Evolutionary conservation across 2,329 filamentous ascomycete genomes (phyloP).

Genomic region (Coniochaeta pulveracea): DNA sequence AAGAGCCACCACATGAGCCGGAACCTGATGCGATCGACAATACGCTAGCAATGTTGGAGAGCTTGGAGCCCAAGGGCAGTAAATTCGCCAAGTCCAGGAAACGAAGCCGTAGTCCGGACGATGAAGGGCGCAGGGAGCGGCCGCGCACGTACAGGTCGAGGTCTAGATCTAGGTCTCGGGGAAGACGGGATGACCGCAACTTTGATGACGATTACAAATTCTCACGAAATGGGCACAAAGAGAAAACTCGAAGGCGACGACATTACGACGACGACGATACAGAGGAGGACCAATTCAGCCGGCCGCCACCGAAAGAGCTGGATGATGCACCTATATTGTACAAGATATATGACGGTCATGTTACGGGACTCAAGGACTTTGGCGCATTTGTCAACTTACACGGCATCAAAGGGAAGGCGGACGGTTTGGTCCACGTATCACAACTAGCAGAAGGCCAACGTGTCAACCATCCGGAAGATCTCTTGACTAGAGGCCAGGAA

Average conservation of each 20-base stretch:
- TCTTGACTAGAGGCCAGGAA: conserved; percentile 67
- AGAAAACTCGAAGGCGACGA: conserved; percentile 28
- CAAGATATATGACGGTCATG: conserved; percentile 83
- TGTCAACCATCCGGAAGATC: conserved; percentile 83
- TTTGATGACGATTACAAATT: conserved; percentile 17
- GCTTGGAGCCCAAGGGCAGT: conserved; percentile 57
- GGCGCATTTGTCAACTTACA: conserved; percentile 90
- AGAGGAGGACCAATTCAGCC: conserved; percentile 24
- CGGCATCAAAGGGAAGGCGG: conserved; percentile 76
- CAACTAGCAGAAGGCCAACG: conserved; percentile 75
- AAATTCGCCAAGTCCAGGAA: conserved; percentile 21
- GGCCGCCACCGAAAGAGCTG: conserved; percentile 57
- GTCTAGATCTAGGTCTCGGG: conserved; percentile 36
- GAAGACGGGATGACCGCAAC: conserved; percentile 25
- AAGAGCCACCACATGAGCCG: conserved; percentile 30
- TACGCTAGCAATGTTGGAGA: conserved; percentile 84
- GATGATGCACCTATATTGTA: conserved; percentile 72
- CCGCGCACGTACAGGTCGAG: conserved; percentile 33
- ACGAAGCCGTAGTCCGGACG: conserved; percentile 19
- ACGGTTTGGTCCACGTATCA: conserved; percentile 89
- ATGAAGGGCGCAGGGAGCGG: conserved; percentile 18
- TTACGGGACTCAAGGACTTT: conserved; percentile 91
- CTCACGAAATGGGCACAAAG: conserved; percentile 25
- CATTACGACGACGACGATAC: conserved; percentile 33
- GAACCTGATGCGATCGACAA: conserved; percentile 71